Evolutionary conservation across 1,284 basidiomycete species (phyloP), one percentile per base, ranked within the genome.

Genomic region (Ceratobasidium theobromae): DNA sequence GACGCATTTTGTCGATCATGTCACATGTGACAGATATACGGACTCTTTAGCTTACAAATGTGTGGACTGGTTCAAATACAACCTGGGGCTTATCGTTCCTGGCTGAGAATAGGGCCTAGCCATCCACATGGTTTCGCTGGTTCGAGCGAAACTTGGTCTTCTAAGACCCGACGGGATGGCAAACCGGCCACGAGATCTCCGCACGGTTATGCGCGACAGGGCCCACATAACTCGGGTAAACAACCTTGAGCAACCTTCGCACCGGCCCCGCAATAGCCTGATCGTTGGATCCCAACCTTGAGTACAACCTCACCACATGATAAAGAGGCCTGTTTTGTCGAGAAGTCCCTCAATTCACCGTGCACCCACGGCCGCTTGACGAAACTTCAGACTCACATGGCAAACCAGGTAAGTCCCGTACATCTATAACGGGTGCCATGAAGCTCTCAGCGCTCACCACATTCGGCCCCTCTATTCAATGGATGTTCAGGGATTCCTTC

Each of bases 61-160:
- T 25, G 21, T 51, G 40, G 33, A n/a, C 21, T 28, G 53, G 41
- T 54, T 57, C 41, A 57, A 49, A 60, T 60, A 25, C 45, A 49
- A 60, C 48, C 55, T 60, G 55, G 49, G 55, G 23, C 55, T 60
- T 60, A 60, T 60, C 55, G 55, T 60, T 46, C 55, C 55, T 60
- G 55, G 45, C 55, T 60, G 55, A 57, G 53, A 60, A 60, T 25
- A 60, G 55, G 55, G 55, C 55, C 55, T 49, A 60, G 55, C 55
- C 55, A 60, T 32, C 55, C 55, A 60, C 55, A 60, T 60, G 55
- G 55, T 60, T 60, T 60, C 30, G 32, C 41, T 45, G 45, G 45
- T 60, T 60, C 45, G 55, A 35, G 55, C 28, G 43, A 46, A 60
- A 48, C 32, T n/a, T 28, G 28, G 55, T 35, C 55, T 60, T 60